phyloP scores from a whole-genome alignment of 495 filamentous ascomycete genomes.

The Podospora conica region DNA sequence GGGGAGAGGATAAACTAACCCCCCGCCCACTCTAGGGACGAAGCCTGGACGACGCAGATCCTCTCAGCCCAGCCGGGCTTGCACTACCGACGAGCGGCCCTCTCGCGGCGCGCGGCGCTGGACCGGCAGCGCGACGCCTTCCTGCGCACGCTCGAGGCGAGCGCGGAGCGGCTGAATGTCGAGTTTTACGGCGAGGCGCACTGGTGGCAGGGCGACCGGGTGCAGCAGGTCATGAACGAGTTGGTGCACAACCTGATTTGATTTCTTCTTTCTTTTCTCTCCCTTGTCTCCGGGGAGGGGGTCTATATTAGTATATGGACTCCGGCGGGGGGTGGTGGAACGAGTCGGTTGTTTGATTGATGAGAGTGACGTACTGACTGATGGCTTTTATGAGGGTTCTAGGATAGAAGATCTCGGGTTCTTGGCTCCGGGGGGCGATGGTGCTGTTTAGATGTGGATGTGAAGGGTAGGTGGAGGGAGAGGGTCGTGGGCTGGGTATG shows the following conservation, averaged over 20 bases:
- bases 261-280: not conserved
- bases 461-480: no score
- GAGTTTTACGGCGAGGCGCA: not conserved
- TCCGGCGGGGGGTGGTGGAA: no score
- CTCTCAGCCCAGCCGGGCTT: not conserved
- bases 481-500: no score
- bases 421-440: no score
- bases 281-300: no score
- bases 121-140: not conserved
- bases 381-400: no score
- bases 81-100: not conserved
- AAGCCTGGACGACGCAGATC: not conserved
- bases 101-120: not conserved
- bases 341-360: no score
- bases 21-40: not conserved
- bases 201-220: not conserved
- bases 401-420: no score
- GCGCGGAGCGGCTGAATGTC: not conserved
- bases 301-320: no score
- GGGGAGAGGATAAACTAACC: not conserved
- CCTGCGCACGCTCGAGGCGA: not conserved
- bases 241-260: not conserved
- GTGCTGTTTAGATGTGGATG: no score
- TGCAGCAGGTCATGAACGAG: not conserved
- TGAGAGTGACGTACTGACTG: no score